These are phyloP conservation scores for Nemania diffusa DNA, from an alignment of 2,329 filamentous ascomycete genomes.

Conservation along the genomic window DNA sequence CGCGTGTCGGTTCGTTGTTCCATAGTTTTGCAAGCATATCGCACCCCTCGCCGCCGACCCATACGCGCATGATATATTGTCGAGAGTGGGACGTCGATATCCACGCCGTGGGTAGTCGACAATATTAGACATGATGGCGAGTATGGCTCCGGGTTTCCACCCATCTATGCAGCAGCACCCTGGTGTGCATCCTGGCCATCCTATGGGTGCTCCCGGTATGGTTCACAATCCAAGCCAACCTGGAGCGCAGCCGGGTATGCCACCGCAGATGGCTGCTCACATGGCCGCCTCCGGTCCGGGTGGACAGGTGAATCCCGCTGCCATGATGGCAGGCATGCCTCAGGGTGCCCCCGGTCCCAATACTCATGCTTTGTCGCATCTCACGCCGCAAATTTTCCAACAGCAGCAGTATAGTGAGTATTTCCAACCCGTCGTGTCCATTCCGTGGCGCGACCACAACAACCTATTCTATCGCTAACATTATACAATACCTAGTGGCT, in stretches of 20 bases:
- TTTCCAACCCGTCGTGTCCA: neutral
- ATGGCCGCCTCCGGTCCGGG: conserved; percentile 79
- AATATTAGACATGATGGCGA: conserved; percentile 72
- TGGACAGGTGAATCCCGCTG: conserved; percentile 76
- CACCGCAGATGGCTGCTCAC: conserved; percentile 73
- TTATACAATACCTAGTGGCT: neutral
- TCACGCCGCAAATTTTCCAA: conserved; percentile 72
- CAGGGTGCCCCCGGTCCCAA: conserved; percentile 71
- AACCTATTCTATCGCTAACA: conserved; percentile 14
- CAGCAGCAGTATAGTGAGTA: conserved; percentile 52
- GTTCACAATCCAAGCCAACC: conserved; percentile 76
- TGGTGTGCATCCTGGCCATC: conserved; percentile 72
- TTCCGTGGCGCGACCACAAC: neutral
- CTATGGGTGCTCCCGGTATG: conserved; percentile 68
- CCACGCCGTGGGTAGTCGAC: conserved; percentile 69
- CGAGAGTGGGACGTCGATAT: conserved; percentile 62
- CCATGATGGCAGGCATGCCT: conserved; percentile 81
- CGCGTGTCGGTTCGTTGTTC: conserved; percentile 12
- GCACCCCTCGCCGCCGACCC: conserved; percentile 30
- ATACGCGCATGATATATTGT: conserved; percentile 60
- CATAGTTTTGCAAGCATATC: conserved; percentile 30
- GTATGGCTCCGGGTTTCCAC: conserved; percentile 73
- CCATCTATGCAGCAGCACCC: conserved; percentile 78
- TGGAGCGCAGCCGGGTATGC: conserved; percentile 72
- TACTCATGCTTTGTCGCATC: conserved; percentile 76